phyloP scores from a whole-genome alignment of 2,329 filamentous ascomycete genomes.

The Dryadomyces sulphureus region DNA sequence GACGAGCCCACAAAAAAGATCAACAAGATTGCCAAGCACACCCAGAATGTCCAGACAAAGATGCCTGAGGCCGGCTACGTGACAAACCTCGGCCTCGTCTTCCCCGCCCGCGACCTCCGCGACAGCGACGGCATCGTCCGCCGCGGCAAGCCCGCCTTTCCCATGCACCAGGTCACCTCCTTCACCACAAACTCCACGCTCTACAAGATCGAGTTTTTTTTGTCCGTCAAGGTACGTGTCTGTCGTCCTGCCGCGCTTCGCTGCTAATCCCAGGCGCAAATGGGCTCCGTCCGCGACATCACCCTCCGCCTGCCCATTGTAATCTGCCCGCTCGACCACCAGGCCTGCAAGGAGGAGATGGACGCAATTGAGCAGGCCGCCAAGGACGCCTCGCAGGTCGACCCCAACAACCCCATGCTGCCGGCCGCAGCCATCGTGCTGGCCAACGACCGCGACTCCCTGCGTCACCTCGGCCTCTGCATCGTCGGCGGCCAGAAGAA shows the following conservation, averaged over 20 bases:
- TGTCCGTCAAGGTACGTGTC: constrained; percentile 66
- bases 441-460: constrained; percentile 54
- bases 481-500: constrained; percentile 50
- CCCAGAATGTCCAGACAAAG: constrained; percentile 66
- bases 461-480: constrained; percentile 47
- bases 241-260: not conserved
- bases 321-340: constrained; percentile 88
- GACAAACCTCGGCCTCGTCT: constrained; percentile 81
- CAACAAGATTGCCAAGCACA: constrained; percentile 74
- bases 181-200: constrained; percentile 90
- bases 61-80: constrained; percentile 85
- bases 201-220: constrained; percentile 97
- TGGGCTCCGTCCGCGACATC: constrained; percentile 81
- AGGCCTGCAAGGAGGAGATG: constrained; percentile 96
- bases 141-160: constrained; percentile 73
- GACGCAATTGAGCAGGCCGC: constrained; percentile 93
- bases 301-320: constrained; percentile 82
- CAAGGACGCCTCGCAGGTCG: constrained; percentile 77
- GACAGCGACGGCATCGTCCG: constrained; percentile 81
- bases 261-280: constrained; percentile 49
- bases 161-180: constrained; percentile 72
- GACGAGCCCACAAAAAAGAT: constrained; percentile 86
- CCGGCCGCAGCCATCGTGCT: constrained; percentile 72
- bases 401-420: constrained; percentile 84
- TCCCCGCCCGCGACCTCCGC: constrained; percentile 76